phyloP scores from a whole-genome alignment of 768 basidiomycete genomes.

The Kwoniella pini region DNA sequence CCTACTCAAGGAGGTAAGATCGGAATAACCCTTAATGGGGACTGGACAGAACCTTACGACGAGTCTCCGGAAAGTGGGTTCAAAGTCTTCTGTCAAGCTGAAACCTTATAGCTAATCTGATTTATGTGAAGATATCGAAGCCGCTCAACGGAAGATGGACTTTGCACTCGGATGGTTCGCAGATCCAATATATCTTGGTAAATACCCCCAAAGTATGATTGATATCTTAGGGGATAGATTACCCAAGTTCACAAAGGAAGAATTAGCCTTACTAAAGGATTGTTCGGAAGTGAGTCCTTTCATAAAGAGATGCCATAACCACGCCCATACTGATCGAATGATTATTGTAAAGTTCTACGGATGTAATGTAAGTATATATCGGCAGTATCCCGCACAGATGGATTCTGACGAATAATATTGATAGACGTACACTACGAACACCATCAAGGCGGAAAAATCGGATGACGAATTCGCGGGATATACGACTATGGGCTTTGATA shows the following conservation, averaged over 20 bases:
- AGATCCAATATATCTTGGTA: conserved; percentile 72
- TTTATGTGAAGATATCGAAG: conserved; percentile 62
- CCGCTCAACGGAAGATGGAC: conserved; percentile 72
- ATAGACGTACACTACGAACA: conserved; percentile 43
- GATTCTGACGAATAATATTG: neutral
- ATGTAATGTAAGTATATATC: conserved; percentile 22
- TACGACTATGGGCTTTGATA: conserved; percentile 28
- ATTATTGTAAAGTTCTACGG: conserved; percentile 47
- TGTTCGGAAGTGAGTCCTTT: conserved; percentile 50
- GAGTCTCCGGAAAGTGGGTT: conserved; percentile 67
- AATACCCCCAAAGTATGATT: conserved; percentile 60
- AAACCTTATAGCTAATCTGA: too few species aligned
- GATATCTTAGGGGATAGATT: conserved; percentile 45
- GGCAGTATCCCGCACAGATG: neutral
- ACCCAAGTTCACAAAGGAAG: conserved; percentile 46
- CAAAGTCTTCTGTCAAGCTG: neutral
- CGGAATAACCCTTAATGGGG: conserved; percentile 77
- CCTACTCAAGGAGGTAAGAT: conserved; percentile 65
- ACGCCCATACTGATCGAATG: too few species aligned
- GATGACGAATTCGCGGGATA: conserved; percentile 37
- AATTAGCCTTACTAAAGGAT: conserved; percentile 46
- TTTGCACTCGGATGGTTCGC: conserved; percentile 65
- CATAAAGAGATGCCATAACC: too few species aligned
- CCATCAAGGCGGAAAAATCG: conserved; percentile 33
- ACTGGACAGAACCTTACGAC: conserved; percentile 74